A percentile compares a stretch with the other conserved stretches of the same genome.
Evolutionary conservation across 2,329 filamentous ascomycete genomes (phyloP).

Genomic region (Reticulascus tulasneorum): DNA sequence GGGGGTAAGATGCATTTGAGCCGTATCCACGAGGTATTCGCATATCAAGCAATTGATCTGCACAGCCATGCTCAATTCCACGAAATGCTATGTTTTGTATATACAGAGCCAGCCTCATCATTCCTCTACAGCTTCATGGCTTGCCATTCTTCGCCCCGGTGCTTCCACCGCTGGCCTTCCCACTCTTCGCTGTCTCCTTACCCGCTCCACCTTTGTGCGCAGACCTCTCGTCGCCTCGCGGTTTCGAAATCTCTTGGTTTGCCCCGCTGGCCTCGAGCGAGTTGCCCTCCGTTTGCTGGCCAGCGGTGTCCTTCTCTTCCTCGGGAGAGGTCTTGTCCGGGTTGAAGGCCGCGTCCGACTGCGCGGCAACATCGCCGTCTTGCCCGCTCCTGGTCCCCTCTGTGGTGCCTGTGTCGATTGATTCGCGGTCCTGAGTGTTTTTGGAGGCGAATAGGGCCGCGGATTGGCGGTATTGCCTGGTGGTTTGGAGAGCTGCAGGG

Average conservation of each 20-base stretch:
- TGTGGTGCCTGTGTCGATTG: conserved; percentile 59
- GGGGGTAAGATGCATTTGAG: no score
- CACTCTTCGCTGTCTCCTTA: conserved; percentile 28
- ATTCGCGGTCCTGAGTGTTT: conserved; percentile 53
- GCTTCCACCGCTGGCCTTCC: conserved; percentile 26
- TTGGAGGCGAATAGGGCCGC: conserved; percentile 37
- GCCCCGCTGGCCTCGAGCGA: conserved; percentile 41
- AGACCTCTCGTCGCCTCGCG: conserved; percentile 30
- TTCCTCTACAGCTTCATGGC: background rate
- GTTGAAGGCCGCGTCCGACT: conserved; percentile 62
- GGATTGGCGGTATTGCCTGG: conserved; percentile 30
- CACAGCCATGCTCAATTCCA: no score
- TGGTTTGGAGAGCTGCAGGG: conserved; percentile 19
- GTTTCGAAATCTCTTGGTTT: conserved; percentile 38
- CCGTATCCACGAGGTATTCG: no score
- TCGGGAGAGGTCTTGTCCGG: conserved; percentile 65
- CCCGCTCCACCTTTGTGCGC: conserved; percentile 26
- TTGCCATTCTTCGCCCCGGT: conserved; percentile 27
- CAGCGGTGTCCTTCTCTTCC: conserved; percentile 42
- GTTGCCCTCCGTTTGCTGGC: no score
- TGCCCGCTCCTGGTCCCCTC: conserved; percentile 68
- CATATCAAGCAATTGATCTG: no score
- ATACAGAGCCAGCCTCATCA: no score
- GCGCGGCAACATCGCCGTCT: conserved; percentile 54
- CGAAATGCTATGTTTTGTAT: no score